Evolutionary conservation across 1,284 basidiomycete genomes (phyloP), one percentile per base, ranked within the genome.

Genomic region (Wallemia hederae): DNA sequence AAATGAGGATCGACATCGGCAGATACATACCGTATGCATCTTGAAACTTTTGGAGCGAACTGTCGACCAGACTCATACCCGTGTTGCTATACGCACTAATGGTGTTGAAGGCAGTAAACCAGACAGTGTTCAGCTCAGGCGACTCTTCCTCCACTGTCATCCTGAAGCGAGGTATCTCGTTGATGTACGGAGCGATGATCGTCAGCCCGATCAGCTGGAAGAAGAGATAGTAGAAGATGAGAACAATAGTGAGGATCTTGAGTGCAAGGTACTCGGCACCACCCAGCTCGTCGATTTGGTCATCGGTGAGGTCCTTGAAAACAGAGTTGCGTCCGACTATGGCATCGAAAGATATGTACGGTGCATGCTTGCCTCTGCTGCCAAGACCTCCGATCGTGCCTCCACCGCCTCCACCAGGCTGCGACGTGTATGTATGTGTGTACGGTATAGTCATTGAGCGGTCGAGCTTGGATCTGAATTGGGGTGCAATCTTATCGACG

Each of bases 191-290:
- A 0, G 81, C 82, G 63, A 88, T 78, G 59, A 87, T 75, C n/a
- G 79, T 69, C 66, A 83, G 85, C 0, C 74, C 73, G 1, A 82
- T 65, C 1, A 87, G 65, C 65, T 87, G 82, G 0, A 77, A 67
- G n/a, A 74, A 74, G 60, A 89, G 65, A 66, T 82, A 81, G 68
- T 90, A 87, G 66, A 59, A 63, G 60, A 62, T 65, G 33, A 62
- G 65, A 63, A 59, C 64, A 63, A 64, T 62, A 34, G 87, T 72
- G 55, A 92, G 70, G 1, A 83, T 75, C 62, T 81, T 82, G 61
- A 94, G 72, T 1, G 84, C 88, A n/a, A 88, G 78, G 67, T 89
- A 97, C 70, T 98, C 92, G 17, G 94, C 84, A 3, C 91, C 91
- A 7, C 90, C 90, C 2, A 97, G 74, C 70, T 96, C 89, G 63